Conservation (phyloP, 305 asterid species). For the Fraxinus ornus region DNA sequence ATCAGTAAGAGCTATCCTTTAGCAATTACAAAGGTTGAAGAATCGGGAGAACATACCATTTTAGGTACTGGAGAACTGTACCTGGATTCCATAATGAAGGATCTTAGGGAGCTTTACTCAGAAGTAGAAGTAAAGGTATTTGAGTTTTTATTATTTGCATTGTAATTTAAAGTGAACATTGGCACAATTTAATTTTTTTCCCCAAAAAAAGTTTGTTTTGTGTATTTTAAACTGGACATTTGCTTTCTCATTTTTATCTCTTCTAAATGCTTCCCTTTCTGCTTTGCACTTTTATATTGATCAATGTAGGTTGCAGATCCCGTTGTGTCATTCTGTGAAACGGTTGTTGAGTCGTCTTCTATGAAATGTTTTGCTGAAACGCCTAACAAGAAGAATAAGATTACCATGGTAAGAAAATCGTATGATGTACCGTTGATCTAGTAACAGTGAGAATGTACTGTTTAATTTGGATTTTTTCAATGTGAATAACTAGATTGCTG, state of each 20-base stretch:
- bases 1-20: slow-evolving; percentile 98
- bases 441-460: neutral
- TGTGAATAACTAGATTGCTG: slow-evolving; percentile 66
- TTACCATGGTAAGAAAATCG: slow-evolving; percentile 78
- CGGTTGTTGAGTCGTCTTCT: slow-evolving; percentile 96
- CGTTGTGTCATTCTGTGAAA: slow-evolving; percentile 94
- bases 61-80: slow-evolving; percentile 95
- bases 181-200: neutral
- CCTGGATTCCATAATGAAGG: slow-evolving; percentile 96
- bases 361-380: slow-evolving; percentile 99
- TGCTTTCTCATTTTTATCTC: neutral
- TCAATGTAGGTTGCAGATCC: slow-evolving; percentile 89
- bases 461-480: slow-evolving; percentile 12
- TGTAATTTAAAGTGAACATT: neutral
- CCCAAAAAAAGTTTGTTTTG: neutral
- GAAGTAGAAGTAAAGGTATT: slow-evolving; percentile 98
- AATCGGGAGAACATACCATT: slow-evolving; percentile 97
- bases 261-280: neutral
- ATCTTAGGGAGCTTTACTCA: slow-evolving; percentile 94
- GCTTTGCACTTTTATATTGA: slow-evolving; percentile 8
- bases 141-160: neutral
- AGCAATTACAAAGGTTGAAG: slow-evolving; percentile 97
- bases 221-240: neutral
- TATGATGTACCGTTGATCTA: neutral
- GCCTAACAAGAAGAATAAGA: slow-evolving; percentile 93